Conservation (phyloP, 2,329 filamentous ascomycete genomes). For the Clarireedia monteithiana region DNA sequence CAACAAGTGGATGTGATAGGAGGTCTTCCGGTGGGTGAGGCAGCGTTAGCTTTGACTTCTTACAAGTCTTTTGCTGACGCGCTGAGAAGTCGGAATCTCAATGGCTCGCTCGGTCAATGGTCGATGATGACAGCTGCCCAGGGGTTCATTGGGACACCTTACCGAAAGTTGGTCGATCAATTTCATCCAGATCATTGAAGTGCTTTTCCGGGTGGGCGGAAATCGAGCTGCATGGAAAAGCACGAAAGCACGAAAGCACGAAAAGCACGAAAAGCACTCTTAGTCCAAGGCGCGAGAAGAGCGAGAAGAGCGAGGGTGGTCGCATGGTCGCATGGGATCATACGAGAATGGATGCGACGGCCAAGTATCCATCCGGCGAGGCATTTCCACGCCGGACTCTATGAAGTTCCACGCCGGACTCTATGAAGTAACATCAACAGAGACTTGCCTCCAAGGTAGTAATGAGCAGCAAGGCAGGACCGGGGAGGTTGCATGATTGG, state of each 20-base stretch:
- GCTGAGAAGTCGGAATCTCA: not conserved
- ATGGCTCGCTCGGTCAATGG: not conserved
- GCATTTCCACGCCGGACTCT: too few relatives aligned
- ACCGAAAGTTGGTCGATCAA: not conserved
- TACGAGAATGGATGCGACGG: too few relatives aligned
- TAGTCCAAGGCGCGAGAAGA: too few relatives aligned
- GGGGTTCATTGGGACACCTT: not conserved
- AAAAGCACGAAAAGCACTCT: too few relatives aligned
- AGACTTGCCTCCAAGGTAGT: not conserved
- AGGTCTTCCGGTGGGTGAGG: not conserved
- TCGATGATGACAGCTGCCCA: not conserved
- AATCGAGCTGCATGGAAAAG: slow-evolving; percentile 2
- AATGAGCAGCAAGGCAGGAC: not conserved
- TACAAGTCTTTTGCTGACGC: slow-evolving; percentile 1
- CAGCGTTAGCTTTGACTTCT: slow-evolving; percentile 2
- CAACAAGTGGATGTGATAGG: slow-evolving; percentile 1
- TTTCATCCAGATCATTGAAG: not conserved
- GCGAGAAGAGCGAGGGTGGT: too few relatives aligned
- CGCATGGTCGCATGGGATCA: too few relatives aligned
- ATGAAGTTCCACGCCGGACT: too few relatives aligned
- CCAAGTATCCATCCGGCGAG: too few relatives aligned
- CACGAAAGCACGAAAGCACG: too few relatives aligned
- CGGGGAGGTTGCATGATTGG: not conserved
- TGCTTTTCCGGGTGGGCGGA: slow-evolving; percentile 1
- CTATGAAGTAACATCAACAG: too few relatives aligned